phyloP scores from a whole-genome alignment of 192 early-diverging fungal species.

The Backusella luteola region DNA sequence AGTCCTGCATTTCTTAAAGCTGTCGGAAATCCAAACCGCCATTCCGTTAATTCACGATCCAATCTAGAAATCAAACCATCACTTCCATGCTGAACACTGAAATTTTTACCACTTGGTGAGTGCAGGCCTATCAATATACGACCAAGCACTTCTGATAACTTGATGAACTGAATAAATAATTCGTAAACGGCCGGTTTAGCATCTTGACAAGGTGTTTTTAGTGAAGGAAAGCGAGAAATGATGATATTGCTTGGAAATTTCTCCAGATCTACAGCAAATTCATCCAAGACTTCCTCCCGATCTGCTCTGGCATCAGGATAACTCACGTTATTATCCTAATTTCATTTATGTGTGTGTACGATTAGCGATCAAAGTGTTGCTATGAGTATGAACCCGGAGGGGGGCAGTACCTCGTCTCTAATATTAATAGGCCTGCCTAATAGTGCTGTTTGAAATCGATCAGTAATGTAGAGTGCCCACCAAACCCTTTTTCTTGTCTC shows the following conservation, averaged over 20 bases:
- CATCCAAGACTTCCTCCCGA: constrained; percentile 15
- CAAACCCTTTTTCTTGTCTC: constrained; percentile 9
- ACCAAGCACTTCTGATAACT: constrained; percentile 21
- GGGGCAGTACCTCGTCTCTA: background rate
- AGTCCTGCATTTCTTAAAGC: background rate
- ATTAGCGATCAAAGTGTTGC: background rate
- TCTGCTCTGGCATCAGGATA: constrained; percentile 18
- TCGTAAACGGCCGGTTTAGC: constrained; percentile 8
- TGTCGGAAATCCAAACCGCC: constrained; percentile 14
- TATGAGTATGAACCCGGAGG: background rate
- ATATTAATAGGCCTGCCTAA: constrained; percentile 7
- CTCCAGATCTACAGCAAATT: background rate
- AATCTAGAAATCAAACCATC: constrained; percentile 17
- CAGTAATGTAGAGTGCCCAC: constrained; percentile 9
- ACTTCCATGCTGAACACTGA: constrained; percentile 22
- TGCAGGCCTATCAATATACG: constrained; percentile 20
- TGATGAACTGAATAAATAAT: constrained; percentile 24
- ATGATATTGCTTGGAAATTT: background rate
- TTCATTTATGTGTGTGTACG: background rate
- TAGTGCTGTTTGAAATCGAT: constrained; percentile 5
- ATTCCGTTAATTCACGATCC: constrained; percentile 23
- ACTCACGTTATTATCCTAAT: constrained; percentile 15
- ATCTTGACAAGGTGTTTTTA: background rate
- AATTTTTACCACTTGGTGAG: constrained; percentile 17
- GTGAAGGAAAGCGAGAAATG: constrained; percentile 14